phyloP scores from a whole-genome alignment of 1,139 yeast genomes.

The Taphrina pruni region DNA sequence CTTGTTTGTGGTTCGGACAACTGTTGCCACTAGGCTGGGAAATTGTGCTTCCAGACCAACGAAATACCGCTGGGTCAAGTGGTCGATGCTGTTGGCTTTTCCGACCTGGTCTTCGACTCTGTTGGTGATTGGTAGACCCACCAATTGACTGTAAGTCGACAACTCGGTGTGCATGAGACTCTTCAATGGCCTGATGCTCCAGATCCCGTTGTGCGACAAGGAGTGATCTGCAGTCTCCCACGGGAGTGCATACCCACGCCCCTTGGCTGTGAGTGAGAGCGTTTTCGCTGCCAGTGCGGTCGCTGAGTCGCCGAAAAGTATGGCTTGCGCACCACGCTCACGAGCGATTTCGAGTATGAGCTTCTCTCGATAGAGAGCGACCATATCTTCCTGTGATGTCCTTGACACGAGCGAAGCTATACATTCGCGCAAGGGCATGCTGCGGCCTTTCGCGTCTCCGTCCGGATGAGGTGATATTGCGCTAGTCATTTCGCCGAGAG shows the following conservation, averaged over 20 bases:
- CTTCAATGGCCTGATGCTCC: slow-evolving; percentile 45
- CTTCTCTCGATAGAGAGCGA: slow-evolving; percentile 59
- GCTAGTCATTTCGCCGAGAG: neutral
- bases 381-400: slow-evolving; percentile 56
- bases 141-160: slow-evolving; percentile 1
- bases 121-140: neutral
- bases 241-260: slow-evolving; percentile 77
- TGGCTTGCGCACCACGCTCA: slow-evolving; percentile 58
- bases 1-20: slow-evolving; percentile 86
- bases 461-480: neutral
- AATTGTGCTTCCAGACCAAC: slow-evolving; percentile 76
- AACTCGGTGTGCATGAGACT: slow-evolving; percentile 18
- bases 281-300: slow-evolving; percentile 81
- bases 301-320: slow-evolving; percentile 80
- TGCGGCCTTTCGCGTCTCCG: neutral
- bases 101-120: neutral
- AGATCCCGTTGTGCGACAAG: slow-evolving; percentile 59
- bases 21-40: slow-evolving; percentile 91
- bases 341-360: slow-evolving; percentile 60
- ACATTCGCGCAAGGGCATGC: slow-evolving; percentile 3
- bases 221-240: slow-evolving; percentile 51
- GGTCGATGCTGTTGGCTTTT: slow-evolving; percentile 64
- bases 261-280: slow-evolving; percentile 81
- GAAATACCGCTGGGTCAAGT: slow-evolving; percentile 76
- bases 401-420: slow-evolving; percentile 18